Evolutionary conservation across 192 early-diverging fungal genomes (phyloP), one percentile per base, ranked within the genome.

Genomic region (Podila epicladia): DNA sequence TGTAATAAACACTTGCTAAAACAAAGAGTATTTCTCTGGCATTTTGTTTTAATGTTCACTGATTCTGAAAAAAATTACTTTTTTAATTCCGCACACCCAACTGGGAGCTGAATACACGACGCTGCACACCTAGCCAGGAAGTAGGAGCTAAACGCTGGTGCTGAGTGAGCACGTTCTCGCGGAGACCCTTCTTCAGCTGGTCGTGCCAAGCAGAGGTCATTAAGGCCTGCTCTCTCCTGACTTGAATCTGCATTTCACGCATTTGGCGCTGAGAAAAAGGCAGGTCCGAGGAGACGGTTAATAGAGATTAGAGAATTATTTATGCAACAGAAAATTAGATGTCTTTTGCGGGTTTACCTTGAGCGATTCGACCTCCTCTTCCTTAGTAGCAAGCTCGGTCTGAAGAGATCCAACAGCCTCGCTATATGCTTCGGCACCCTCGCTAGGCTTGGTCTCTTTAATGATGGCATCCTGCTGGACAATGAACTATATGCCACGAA

Each of bases 171-270:
- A 84, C 86, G 67, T 86, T 87, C 65, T 94, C 91, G 51, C 82
- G 80, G 50, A 85, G 78, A 59, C 78, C 74, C 67, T 76, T 86
- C 29, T 74, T 72, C 20, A 75, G 80, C 20, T 90, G 64, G 67
- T 92, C 87, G 70, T 91, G 88, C 91, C 91, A 98, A 9, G 97
- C 95, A 17, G 93, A 94, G 41, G 91, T 86, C 71, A 98, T 94
- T 55, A 96, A 83, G 62, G 86, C 87, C 69, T 95, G 92, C 74
- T 98, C 97, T 35, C 93, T 89, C 74, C 85, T 85, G 66, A 86
- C 89, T 74, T 92, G 93, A 24, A 87, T 82, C 69, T 93, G 87
- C 20, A 90, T 87, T 70, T 97, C 94, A 51, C 87, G 83, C 63
- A 94, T 83, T 74, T 94, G 91, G 37, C 91, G 85, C 85, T 92